Conservation (phyloP, 1,139 yeast genomes). For the Suhomyces ambrosiae region DNA sequence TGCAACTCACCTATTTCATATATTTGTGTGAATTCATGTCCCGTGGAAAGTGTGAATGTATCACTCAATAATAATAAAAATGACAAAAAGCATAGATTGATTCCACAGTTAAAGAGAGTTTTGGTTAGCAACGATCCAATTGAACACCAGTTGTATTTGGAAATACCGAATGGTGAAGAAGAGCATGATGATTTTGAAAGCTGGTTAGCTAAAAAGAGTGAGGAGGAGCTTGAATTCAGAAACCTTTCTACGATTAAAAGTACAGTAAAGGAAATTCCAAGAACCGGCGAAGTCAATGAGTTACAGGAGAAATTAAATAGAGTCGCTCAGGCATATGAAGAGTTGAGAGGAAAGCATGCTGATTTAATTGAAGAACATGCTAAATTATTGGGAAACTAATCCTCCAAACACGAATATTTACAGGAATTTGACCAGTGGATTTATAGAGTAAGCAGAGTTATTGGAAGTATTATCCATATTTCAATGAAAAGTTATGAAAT, state of each 20-base stretch:
- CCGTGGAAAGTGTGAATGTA: slow-evolving; percentile 15
- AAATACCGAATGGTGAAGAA: slow-evolving; percentile 31
- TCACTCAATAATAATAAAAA: slow-evolving; percentile 17
- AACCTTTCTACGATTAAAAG: slow-evolving; percentile 42
- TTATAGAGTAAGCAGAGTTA: no score
- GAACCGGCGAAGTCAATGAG: slow-evolving; percentile 21
- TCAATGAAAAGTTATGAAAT: no score
- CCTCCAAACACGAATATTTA: slow-evolving; percentile 2
- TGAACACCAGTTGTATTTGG: slow-evolving; percentile 55
- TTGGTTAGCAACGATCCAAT: slow-evolving; percentile 45
- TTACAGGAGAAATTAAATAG: slow-evolving; percentile 50
- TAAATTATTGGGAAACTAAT: slow-evolving; percentile 27
- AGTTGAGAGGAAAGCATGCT: slow-evolving; percentile 62
- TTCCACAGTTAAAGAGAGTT: slow-evolving; percentile 64
- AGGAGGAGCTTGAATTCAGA: slow-evolving; percentile 55
- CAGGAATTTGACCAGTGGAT: no score
- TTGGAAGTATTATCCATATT: background rate
- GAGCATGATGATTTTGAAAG: slow-evolving; percentile 26
- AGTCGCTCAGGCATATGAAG: slow-evolving; percentile 59
- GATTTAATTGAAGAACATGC: slow-evolving; percentile 57
- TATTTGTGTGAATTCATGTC: slow-evolving; percentile 21
- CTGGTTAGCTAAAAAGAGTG: slow-evolving; percentile 51
- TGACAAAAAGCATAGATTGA: slow-evolving; percentile 45
- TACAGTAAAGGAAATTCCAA: slow-evolving; percentile 28
- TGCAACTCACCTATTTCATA: slow-evolving; percentile 43